phyloP scores from a whole-genome alignment of 2,329 filamentous ascomycete species.

The Biscogniauxia mediterranea region DNA sequence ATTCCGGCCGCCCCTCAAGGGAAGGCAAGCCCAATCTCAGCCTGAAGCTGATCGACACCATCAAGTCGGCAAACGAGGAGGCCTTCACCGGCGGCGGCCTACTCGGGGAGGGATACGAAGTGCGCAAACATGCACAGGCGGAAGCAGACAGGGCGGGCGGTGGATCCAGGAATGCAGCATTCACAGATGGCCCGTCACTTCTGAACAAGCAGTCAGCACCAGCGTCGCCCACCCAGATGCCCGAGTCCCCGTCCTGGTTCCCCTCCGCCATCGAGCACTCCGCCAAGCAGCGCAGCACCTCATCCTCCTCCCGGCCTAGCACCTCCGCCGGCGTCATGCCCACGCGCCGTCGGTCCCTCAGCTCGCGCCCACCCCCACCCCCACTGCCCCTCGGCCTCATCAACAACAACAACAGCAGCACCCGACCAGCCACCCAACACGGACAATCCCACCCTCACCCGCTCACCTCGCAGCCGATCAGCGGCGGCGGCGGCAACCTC shows the following conservation, averaged over 20 bases:
- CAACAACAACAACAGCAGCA: not conserved
- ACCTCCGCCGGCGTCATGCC: slow-evolving; percentile 18
- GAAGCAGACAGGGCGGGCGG: slow-evolving; percentile 28
- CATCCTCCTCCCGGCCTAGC: slow-evolving; percentile 18
- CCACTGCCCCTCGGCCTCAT: slow-evolving; percentile 8
- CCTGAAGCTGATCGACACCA: slow-evolving; percentile 29
- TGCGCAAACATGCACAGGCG: slow-evolving; percentile 41
- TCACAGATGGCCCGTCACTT: slow-evolving; percentile 57
- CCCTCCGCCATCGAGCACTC: slow-evolving; percentile 37
- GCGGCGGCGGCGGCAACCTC: too few relatives aligned
- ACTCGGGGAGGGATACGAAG: slow-evolving; percentile 49
- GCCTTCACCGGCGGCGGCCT: slow-evolving; percentile 53
- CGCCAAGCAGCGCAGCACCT: slow-evolving; percentile 23
- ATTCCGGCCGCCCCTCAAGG: slow-evolving; percentile 23
- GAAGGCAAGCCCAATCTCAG: slow-evolving; percentile 20
- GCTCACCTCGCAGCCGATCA: slow-evolving; percentile 12
- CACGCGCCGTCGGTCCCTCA: slow-evolving; percentile 21
- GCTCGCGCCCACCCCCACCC: slow-evolving; percentile 16
- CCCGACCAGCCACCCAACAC: not conserved
- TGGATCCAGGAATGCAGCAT: slow-evolving; percentile 38
- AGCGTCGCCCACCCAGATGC: slow-evolving; percentile 25
- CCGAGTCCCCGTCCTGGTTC: slow-evolving; percentile 35
- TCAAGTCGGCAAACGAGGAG: slow-evolving; percentile 32
- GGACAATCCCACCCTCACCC: not conserved
- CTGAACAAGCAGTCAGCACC: slow-evolving; percentile 42